Conservation (phyloP, 345 rosid species). For the Salix viminalis region DNA sequence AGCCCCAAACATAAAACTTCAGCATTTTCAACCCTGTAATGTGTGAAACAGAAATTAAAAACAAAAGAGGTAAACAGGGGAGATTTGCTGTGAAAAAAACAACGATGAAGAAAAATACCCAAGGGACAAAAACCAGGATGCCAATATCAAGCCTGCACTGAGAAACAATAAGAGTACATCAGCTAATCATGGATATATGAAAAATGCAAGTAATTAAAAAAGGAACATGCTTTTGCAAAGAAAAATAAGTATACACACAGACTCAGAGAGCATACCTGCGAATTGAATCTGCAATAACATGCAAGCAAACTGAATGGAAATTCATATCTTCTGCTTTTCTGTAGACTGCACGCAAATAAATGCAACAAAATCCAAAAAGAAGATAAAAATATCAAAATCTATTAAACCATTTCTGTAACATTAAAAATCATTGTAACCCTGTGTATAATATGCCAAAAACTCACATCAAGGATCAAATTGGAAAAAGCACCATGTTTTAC, state of each 20-base stretch:
- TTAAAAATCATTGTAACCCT: background rate
- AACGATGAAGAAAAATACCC: conserved; percentile 50
- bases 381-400: background rate
- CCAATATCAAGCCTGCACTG: conserved; percentile 98
- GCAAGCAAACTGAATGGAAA: conserved; percentile 37
- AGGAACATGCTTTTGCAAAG: conserved; percentile 29
- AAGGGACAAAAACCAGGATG: conserved; percentile 91
- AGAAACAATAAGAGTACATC: conserved; percentile 20
- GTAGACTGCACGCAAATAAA: conserved; percentile 55
- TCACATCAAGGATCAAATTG: no score
- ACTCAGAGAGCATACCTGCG: background rate
- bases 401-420: background rate
- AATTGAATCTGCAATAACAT: conserved; percentile 6
- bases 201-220: background rate
- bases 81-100: background rate
- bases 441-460: background rate
- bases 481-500: background rate
- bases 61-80: background rate
- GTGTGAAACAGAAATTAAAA: background rate
- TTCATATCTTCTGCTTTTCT: conserved; percentile 98
- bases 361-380: conserved; percentile 1
- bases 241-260: background rate
- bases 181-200: background rate
- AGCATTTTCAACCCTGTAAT: conserved; percentile 81
- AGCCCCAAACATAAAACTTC: conserved; percentile 91